Conservation (phyloP, 805 yeast species). For the Schwanniomyces yamadae region DNA sequence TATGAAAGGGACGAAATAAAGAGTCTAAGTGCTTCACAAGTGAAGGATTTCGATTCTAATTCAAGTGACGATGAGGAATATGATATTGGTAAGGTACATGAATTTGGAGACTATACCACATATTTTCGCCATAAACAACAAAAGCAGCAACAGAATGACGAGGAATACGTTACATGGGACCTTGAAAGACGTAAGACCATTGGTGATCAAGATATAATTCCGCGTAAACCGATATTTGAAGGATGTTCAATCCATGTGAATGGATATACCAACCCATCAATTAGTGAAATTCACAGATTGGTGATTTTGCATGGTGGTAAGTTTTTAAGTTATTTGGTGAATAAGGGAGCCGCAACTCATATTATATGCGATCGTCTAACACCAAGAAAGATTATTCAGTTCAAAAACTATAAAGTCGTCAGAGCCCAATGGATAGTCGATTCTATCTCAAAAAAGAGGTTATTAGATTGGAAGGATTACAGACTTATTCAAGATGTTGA, state of each 20-base stretch:
- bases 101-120: conserved; percentile 65
- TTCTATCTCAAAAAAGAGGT: conserved; percentile 45
- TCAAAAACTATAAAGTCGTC: conserved; percentile 69
- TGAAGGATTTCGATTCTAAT: neutral
- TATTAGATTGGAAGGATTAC: conserved; percentile 73
- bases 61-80: neutral
- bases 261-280: conserved; percentile 85
- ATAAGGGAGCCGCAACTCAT: conserved; percentile 79
- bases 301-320: conserved; percentile 80
- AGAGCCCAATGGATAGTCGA: conserved; percentile 80
- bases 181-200: conserved; percentile 28
- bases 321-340: conserved; percentile 63
- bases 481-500: conserved; percentile 48
- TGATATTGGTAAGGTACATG: conserved; percentile 22
- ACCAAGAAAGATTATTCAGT: conserved; percentile 68
- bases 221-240: conserved; percentile 46
- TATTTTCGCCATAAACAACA: conserved; percentile 61
- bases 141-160: conserved; percentile 63
- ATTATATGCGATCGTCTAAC: conserved; percentile 79
- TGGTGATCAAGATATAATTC: conserved; percentile 16
- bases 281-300: conserved; percentile 65
- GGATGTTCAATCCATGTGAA: conserved; percentile 76
- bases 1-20: neutral
- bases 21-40: neutral
- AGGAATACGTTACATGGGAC: conserved; percentile 50